A percentile compares a stretch with the other conserved stretches of the same genome.
Evolutionary conservation across 2,329 filamentous ascomycete genomes (phyloP).

Genomic region (Aphanoascus verrucosus): DNA sequence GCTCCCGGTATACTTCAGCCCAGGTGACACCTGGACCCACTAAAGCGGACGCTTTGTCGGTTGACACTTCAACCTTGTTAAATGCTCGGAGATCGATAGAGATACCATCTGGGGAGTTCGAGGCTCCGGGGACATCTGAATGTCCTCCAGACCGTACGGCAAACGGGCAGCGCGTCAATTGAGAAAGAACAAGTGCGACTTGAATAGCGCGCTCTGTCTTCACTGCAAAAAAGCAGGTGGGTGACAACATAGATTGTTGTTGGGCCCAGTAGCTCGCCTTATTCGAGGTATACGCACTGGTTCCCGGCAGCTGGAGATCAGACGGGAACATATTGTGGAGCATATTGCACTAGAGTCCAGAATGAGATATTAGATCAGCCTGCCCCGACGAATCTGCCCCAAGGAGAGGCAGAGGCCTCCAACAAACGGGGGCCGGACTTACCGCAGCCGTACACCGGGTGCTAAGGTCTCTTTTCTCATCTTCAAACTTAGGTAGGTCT

Average conservation of each 20-base stretch:
- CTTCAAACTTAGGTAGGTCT: neutral
- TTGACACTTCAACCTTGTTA: slow-evolving; percentile 22
- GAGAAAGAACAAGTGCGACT: slow-evolving; percentile 24
- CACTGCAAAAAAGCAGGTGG: slow-evolving; percentile 28
- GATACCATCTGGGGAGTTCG: slow-evolving; percentile 35
- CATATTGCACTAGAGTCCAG: slow-evolving; percentile 6
- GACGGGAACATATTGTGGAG: neutral
- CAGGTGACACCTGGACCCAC: slow-evolving; percentile 29
- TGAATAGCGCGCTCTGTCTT: slow-evolving; percentile 23
- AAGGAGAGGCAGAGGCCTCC: neutral
- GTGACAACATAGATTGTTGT: slow-evolving; percentile 28
- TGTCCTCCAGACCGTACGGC: slow-evolving; percentile 46
- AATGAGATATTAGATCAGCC: no score
- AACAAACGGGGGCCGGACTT: neutral
- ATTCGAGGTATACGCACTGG: slow-evolving; percentile 1
- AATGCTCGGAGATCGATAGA: slow-evolving; percentile 27
- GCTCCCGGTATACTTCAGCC: slow-evolving; percentile 25
- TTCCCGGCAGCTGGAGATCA: slow-evolving; percentile 9
- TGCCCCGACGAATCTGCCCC: no score
- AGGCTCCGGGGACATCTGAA: slow-evolving; percentile 39
- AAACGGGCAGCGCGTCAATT: slow-evolving; percentile 35
- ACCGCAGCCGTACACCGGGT: neutral
- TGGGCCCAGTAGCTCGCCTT: slow-evolving; percentile 23
- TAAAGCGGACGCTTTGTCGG: slow-evolving; percentile 22
- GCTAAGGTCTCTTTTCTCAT: neutral